phyloP scores from a whole-genome alignment of 768 basidiomycete genomes.

The Leccinum longicurvipes region DNA sequence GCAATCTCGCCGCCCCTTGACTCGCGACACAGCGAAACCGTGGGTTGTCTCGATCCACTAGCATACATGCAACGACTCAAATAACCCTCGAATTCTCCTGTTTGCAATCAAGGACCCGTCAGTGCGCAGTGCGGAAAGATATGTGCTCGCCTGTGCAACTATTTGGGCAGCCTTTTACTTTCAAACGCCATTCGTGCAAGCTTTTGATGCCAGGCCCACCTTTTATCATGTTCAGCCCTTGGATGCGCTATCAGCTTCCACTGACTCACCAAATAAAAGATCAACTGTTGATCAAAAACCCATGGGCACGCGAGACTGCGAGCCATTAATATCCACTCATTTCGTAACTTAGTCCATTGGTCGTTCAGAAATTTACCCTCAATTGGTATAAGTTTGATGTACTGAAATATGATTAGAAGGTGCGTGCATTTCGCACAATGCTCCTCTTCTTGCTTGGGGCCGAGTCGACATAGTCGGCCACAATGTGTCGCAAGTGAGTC shows the following conservation, averaged over 20 bases:
- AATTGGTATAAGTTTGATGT: not conserved
- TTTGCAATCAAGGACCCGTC: not conserved
- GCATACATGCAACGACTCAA: not conserved
- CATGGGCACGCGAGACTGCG: not conserved
- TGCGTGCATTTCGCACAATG: not conserved
- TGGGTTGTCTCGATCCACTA: not conserved
- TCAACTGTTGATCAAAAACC: not conserved
- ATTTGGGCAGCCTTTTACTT: not conserved
- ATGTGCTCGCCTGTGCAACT: constrained; percentile 8
- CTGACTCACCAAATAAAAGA: not conserved
- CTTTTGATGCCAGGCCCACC: not conserved
- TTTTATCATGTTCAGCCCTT: not conserved
- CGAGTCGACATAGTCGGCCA: not conserved
- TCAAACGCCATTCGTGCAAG: not conserved
- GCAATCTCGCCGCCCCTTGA: not conserved
- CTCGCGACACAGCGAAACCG: not conserved
- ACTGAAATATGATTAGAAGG: not conserved
- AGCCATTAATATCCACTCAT: not conserved
- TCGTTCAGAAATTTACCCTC: not conserved
- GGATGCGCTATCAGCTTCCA: not conserved
- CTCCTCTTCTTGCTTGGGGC: not conserved
- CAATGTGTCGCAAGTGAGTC: not conserved
- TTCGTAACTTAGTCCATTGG: no score
- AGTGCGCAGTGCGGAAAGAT: not conserved
- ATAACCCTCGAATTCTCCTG: not conserved